Percentiles rank a stretch among this genome's conserved stretches.
Evolutionary conservation across 169 alveolate species (phyloP).

Genomic region (Ichthyophthirius multifiliis): DNA sequence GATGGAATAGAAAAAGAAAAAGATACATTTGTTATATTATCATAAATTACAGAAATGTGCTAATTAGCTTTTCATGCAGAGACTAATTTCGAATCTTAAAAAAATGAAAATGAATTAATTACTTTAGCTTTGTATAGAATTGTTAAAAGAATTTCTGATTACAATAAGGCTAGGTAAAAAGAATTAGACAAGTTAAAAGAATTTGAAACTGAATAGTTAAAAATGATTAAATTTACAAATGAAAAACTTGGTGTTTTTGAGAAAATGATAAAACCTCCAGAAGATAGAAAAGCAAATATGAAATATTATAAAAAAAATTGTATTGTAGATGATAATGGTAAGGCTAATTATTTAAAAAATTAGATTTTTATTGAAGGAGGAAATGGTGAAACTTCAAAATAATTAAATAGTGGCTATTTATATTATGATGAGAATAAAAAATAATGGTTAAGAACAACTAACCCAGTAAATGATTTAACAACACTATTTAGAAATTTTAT

Average conservation of each 20-base stretch:
- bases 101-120: neutral
- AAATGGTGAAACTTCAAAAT: neutral
- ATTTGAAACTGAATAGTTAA: neutral
- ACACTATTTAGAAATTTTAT: neutral
- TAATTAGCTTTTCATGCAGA: neutral
- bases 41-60: neutral
- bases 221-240: neutral
- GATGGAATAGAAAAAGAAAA: neutral
- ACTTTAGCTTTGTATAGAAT: neutral
- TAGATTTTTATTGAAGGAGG: neutral
- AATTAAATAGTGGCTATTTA: neutral
- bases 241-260: neutral
- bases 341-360: neutral
- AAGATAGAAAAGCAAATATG: neutral
- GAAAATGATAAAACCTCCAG: neutral
- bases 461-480: neutral
- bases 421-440: neutral
- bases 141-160: neutral
- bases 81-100: neutral
- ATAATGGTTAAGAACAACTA: neutral
- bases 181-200: neutral
- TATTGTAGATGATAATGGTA: constrained; percentile 4
- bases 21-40: neutral
- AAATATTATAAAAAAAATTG: neutral
- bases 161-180: neutral